Evolutionary conservation across 768 basidiomycete species (phyloP).

Genomic region (Candolleomyces efflorescens): DNA sequence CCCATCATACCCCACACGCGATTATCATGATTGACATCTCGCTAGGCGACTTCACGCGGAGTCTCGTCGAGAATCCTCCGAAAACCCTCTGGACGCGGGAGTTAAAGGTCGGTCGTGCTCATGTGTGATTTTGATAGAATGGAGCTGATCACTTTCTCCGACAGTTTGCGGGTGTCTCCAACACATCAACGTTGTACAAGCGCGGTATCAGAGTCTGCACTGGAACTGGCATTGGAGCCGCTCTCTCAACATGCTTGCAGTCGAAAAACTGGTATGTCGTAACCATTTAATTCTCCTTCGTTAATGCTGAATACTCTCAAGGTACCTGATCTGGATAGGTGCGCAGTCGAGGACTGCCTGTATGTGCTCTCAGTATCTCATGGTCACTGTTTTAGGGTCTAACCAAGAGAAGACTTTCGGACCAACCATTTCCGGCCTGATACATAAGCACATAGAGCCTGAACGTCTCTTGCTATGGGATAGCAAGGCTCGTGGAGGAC

Average conservation of each 20-base stretch:
- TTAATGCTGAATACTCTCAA: constrained; percentile 17
- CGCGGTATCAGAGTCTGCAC: constrained; percentile 81
- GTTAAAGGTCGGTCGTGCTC: constrained; percentile 52
- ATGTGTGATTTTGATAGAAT: too few species aligned
- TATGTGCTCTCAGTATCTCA: constrained; percentile 5
- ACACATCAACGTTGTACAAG: constrained; percentile 75
- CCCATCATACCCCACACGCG: neutral
- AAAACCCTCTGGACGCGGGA: constrained; percentile 74
- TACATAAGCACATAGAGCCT: constrained; percentile 65
- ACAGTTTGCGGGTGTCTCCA: constrained; percentile 78
- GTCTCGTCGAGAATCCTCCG: constrained; percentile 67
- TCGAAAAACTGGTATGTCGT: constrained; percentile 59
- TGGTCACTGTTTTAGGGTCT: constrained; percentile 43
- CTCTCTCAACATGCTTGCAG: constrained; percentile 75
- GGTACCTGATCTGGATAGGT: constrained; percentile 82
- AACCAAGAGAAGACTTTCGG: constrained; percentile 80
- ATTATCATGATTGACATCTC: constrained; percentile 5
- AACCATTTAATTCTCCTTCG: constrained; percentile 3
- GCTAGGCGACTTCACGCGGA: constrained; percentile 68
- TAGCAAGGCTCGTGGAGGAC: constrained; percentile 66
- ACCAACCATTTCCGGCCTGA: constrained; percentile 66
- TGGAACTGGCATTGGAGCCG: constrained; percentile 77
- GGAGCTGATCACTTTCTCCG: neutral
- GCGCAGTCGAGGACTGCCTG: constrained; percentile 5
- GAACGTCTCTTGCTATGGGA: constrained; percentile 78